These are phyloP conservation scores for Lipomyces lipofer DNA, from an alignment of 805 yeast genomes.

Conservation along the genomic window DNA sequence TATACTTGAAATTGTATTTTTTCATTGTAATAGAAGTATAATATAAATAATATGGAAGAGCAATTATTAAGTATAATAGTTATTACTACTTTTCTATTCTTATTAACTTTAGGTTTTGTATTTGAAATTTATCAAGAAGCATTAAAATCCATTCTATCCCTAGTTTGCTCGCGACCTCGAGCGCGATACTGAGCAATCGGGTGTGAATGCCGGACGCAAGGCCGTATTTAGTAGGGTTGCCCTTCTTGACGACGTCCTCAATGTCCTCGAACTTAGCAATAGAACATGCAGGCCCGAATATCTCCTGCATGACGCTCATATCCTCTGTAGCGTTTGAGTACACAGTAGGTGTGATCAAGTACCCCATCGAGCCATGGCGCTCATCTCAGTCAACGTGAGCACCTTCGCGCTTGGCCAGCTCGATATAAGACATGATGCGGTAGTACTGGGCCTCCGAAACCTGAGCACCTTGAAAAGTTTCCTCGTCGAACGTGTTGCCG, in stretches of 20 bases:
- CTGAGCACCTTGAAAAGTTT: constrained; percentile 86
- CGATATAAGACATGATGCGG: constrained; percentile 72
- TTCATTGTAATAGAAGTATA: too few species aligned
- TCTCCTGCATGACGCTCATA: constrained; percentile 76
- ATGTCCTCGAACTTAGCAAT: constrained; percentile 75
- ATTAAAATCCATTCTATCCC: too few species aligned
- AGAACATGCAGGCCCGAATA: constrained; percentile 91
- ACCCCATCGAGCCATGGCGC: constrained; percentile 61
- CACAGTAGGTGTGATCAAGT: constrained; percentile 64
- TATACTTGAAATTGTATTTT: too few species aligned
- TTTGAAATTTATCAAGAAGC: too few species aligned
- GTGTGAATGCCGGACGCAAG: constrained; percentile 91
- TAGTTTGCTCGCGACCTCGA: constrained; percentile 70
- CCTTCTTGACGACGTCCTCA: constrained; percentile 74
- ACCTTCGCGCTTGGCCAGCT: constrained; percentile 78
- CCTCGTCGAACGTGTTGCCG: constrained; percentile 81
- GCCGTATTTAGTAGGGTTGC: constrained; percentile 82
- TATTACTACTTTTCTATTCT: too few species aligned
- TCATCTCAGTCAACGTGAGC: constrained; percentile 84
- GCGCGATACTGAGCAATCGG: constrained; percentile 66
- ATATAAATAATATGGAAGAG: too few species aligned
- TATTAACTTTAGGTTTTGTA: too few species aligned
- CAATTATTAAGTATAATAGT: too few species aligned
- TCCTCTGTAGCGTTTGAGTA: constrained; percentile 76
- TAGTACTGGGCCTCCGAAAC: constrained; percentile 75